Base-by-base conservation (phyloP, 2,329 filamentous ascomycete genomes). In the Fusarium sp. region DNA sequence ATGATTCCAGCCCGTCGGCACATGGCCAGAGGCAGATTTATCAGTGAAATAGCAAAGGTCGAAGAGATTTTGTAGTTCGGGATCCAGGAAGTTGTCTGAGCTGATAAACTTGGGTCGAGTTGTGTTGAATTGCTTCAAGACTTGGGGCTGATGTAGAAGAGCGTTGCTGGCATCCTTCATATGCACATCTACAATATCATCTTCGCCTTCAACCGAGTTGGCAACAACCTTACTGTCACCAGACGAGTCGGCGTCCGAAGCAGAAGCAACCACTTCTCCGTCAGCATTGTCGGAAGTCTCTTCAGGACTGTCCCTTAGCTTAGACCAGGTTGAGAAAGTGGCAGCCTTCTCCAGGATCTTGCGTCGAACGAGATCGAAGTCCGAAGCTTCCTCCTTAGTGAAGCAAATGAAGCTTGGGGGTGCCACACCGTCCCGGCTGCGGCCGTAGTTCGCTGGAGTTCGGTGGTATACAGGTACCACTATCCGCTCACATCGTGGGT, bases 121-220 rank as follows among this genome's bases (percentile, higher is more conserved):
- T 14, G 72, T 77, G 63, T 83, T 87, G 77, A 87, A 88, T 9
- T 76, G 76, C 68, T 80, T 82, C 57, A 85, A 75, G 41, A 80
- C 53, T 51, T 71, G 69, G 10, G 77, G 57, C 51, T 61, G 49
- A 66, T 61, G 54, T n/a, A 65, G 56, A 11, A 60, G 52, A 27
- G 55, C 36, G 67, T 84, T 81, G 17, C 75, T 75, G 4, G 82
- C 81, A 71, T 93, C 90, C 52, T 88, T 89, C 90, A 97, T 94
- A 1, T 91, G 92, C 17, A 99, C 90, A 75, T 97, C 92, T 8
- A 98, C 92, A 73, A 97, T 88, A 63, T 93, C 93, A 63, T 97
- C 94, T 76, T 97, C 95, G 11, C 93, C 92, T 76, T 94, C 90
- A 3, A 97, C 87, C 5, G 94, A 97, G 27, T 88, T 86, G 42